phyloP scores from a whole-genome alignment of 306 rosid genomes.

The Lathyrus tuberosus region DNA sequence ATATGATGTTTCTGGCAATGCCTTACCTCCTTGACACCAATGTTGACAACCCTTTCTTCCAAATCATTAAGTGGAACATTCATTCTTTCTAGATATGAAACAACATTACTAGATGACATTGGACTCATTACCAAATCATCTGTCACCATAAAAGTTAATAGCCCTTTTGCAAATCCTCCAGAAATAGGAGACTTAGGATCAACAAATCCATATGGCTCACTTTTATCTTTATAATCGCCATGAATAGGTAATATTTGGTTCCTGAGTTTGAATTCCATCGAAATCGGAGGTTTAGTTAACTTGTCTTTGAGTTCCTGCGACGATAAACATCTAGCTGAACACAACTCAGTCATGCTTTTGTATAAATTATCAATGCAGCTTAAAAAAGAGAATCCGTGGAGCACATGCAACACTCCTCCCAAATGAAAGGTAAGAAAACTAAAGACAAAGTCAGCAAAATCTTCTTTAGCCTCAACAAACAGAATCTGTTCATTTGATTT shows the following conservation, averaged over 20 bases:
- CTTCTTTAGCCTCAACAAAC: background rate
- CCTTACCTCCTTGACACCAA: background rate
- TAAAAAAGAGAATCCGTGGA: conserved; percentile 2
- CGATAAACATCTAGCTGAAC: background rate
- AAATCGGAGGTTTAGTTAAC: background rate
- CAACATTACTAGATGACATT: background rate
- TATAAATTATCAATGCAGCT: conserved; percentile 16
- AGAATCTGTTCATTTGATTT: background rate
- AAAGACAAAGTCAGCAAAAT: background rate
- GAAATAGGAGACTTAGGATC: background rate
- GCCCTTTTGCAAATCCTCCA: background rate
- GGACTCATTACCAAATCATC: conserved; percentile 31
- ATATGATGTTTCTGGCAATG: fast-evolving
- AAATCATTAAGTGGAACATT: background rate
- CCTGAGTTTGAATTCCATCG: background rate
- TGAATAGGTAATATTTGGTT: conserved; percentile 7
- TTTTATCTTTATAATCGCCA: background rate
- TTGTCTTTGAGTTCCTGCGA: background rate
- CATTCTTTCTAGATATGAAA: background rate
- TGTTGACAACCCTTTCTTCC: background rate
- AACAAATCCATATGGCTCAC: background rate
- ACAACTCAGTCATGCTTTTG: background rate
- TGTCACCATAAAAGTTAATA: background rate
- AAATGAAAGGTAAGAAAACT: background rate
- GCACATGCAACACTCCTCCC: conserved; percentile 7